Conservation (phyloP, 192 early-diverging fungal species). For the Geranomyces variabilis region DNA sequence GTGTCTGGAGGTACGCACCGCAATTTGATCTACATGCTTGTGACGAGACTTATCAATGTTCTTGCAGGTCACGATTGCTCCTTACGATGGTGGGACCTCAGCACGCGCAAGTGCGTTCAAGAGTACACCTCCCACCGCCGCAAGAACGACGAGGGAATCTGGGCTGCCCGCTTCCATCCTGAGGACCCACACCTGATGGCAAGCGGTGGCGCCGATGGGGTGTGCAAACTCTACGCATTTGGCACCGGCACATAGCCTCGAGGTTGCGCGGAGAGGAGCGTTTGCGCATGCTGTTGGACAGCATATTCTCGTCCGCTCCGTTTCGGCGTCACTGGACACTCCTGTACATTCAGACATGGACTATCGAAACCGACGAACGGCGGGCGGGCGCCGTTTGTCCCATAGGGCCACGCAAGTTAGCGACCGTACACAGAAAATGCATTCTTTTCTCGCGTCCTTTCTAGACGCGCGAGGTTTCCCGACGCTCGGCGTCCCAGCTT, state of each 20-base stretch:
- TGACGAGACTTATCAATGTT: conserved; percentile 6
- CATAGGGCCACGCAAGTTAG: too few species aligned
- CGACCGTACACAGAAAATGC: too few species aligned
- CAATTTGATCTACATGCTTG: not conserved
- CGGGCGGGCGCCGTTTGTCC: too few species aligned
- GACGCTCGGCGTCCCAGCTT: too few species aligned
- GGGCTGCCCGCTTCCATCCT: conserved; percentile 40
- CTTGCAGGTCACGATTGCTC: conserved; percentile 72
- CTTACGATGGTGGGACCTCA: conserved; percentile 77
- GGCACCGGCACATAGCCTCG: conserved; percentile 1
- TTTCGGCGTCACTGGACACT: too few species aligned
- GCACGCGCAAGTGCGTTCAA: conserved; percentile 66
- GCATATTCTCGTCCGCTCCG: too few species aligned
- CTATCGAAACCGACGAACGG: too few species aligned
- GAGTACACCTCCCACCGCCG: conserved; percentile 69
- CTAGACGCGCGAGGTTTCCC: too few species aligned
- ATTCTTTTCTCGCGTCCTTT: too few species aligned
- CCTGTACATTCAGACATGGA: too few species aligned
- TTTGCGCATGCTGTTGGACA: too few species aligned
- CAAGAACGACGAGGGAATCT: conserved; percentile 77
- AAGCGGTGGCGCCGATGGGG: conserved; percentile 28
- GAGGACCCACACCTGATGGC: conserved; percentile 15
- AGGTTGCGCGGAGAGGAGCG: too few species aligned
- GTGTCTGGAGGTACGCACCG: conserved; percentile 61
- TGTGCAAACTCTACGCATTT: conserved; percentile 30